These are phyloP conservation scores for Leptographium radiaticola DNA, from an alignment of 2,329 filamentous ascomycete species.

Conservation along the genomic window DNA sequence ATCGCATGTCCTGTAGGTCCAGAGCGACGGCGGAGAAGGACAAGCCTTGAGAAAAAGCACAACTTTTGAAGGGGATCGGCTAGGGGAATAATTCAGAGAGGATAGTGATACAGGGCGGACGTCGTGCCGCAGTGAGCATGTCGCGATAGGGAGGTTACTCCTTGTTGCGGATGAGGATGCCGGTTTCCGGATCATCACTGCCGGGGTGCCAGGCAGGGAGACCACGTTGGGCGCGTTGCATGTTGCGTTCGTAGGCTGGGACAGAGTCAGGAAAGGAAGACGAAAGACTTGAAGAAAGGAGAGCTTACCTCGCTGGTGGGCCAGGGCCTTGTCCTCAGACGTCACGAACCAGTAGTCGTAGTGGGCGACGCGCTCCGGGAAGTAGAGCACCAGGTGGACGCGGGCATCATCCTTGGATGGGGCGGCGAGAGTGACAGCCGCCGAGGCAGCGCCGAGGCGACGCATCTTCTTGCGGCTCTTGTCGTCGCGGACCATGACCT, in stretches of 20 bases:
- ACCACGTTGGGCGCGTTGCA: constrained; percentile 10
- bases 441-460: neutral
- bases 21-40: neutral
- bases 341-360: constrained; percentile 15
- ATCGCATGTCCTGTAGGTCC: too few species aligned
- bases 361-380: constrained; percentile 13
- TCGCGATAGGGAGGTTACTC: neutral
- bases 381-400: constrained; percentile 13
- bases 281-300: neutral
- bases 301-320: constrained; percentile 9
- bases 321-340: constrained; percentile 12
- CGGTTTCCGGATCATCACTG: constrained; percentile 12
- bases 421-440: neutral
- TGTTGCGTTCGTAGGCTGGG: constrained; percentile 12
- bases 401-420: constrained; percentile 7
- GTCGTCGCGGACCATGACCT: constrained; percentile 14
- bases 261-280: neutral
- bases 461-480: constrained; percentile 10
- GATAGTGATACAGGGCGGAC: neutral
- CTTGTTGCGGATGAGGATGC: constrained; percentile 12
- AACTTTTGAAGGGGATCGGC: neutral
- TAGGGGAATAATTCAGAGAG: neutral
- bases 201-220: constrained; percentile 12
- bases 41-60: neutral
- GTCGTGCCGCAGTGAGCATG: too few species aligned